These are phyloP conservation scores for Neckera pumila DNA, from an alignment of 225 moss, liverwort and hornwort genomes.

Conservation along the genomic window DNA sequence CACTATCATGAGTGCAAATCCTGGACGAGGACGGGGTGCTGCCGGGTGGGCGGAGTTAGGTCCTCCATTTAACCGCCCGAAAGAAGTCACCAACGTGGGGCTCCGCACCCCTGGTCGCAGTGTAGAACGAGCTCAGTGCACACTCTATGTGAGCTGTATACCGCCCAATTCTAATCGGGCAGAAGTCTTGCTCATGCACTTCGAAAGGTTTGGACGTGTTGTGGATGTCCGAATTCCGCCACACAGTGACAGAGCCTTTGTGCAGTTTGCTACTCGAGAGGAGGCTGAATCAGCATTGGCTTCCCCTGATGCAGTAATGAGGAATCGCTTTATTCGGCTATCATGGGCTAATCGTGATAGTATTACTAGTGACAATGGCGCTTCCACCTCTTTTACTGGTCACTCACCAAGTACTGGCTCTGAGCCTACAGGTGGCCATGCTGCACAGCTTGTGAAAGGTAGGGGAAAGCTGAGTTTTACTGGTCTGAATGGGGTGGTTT, in stretches of 20 bases:
- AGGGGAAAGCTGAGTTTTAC: slow-evolving; percentile 34
- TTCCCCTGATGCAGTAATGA: slow-evolving; percentile 93
- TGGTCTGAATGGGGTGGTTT: slow-evolving; percentile 62
- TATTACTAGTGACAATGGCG: slow-evolving; percentile 43
- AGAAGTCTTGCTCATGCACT: slow-evolving; percentile 72
- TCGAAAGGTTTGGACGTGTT: slow-evolving; percentile 87
- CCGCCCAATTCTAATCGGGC: slow-evolving; percentile 73
- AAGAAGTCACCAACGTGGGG: slow-evolving; percentile 66
- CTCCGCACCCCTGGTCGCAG: slow-evolving; percentile 50
- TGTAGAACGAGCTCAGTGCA: slow-evolving; percentile 77
- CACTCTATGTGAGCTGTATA: slow-evolving; percentile 91
- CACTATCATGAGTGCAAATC: slow-evolving; percentile 8
- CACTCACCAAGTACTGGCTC: slow-evolving; percentile 20
- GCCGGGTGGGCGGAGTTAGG: slow-evolving; percentile 53
- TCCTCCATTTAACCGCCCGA: slow-evolving; percentile 43
- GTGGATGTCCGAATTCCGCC: slow-evolving; percentile 89
- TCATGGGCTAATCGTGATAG: slow-evolving; percentile 99
- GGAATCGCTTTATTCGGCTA: slow-evolving; percentile 84
- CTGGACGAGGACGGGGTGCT: slow-evolving; percentile 55
- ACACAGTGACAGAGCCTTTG: slow-evolving; percentile 93
- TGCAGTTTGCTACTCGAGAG: slow-evolving; percentile 80
- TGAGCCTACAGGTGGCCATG: slow-evolving; percentile 29
- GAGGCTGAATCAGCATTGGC: slow-evolving; percentile 87
- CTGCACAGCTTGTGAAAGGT: slow-evolving; percentile 24
- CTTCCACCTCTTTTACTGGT: slow-evolving; percentile 39